A percentile compares a stretch with the other conserved stretches of the same genome.
Evolutionary conservation across 441 rosid species (phyloP).

Genomic region (Jatropha podagrica): DNA sequence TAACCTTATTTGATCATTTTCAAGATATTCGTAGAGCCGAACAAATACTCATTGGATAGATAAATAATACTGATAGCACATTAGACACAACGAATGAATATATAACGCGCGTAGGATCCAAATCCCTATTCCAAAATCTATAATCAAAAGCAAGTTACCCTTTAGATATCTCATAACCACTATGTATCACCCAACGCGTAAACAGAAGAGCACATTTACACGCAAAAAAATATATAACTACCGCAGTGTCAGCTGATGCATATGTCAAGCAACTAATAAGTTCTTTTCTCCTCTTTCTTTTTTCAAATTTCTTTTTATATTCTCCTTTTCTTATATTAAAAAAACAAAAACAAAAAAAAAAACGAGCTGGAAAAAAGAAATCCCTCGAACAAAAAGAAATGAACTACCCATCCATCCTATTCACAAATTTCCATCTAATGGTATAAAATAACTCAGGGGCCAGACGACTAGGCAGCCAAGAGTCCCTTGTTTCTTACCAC

Average conservation of each 20-base stretch:
- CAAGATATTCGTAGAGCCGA: no score
- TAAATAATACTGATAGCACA: no score
- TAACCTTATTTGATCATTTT: no score
- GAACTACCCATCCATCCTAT: constrained; percentile 30
- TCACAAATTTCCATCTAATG: constrained; percentile 39
- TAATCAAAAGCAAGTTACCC: no score
- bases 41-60: no score
- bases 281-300: not conserved
- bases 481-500: constrained; percentile 1
- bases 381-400: constrained; percentile 13
- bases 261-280: not conserved
- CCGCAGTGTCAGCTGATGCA: not conserved
- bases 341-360: not conserved
- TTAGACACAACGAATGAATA: no score
- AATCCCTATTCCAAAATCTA: not conserved
- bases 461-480: not conserved
- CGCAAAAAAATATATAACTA: no score
- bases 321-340: not conserved
- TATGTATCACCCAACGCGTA: no score
- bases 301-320: not conserved
- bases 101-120: no score
- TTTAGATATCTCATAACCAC: no score
- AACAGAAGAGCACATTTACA: no score
- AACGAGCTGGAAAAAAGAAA: not conserved
- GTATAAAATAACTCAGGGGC: constrained; percentile 14